A percentile compares a stretch with the other conserved stretches of the same genome.
These are phyloP conservation scores for Boletus fagicola DNA, from an alignment of 768 basidiomycete genomes.

Conservation along the genomic window DNA sequence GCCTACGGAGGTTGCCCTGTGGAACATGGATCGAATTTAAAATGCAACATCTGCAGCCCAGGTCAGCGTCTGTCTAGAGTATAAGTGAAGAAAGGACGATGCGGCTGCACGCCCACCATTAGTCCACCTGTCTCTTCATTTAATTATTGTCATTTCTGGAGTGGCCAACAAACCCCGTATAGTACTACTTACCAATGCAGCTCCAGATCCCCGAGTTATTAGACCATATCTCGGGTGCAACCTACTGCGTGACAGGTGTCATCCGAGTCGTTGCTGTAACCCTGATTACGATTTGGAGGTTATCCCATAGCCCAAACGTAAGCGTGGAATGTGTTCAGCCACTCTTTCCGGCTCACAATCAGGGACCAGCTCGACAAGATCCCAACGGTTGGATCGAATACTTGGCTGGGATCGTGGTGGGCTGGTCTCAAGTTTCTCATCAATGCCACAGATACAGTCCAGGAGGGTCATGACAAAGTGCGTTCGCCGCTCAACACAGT, in stretches of 20 bases:
- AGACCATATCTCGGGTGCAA: background rate
- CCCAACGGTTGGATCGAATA: constrained; percentile 30
- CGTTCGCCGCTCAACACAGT: background rate
- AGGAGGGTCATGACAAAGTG: constrained; percentile 36
- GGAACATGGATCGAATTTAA: background rate
- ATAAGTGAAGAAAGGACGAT: background rate
- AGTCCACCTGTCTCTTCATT: background rate
- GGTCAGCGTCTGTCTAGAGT: background rate
- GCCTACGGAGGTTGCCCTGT: background rate
- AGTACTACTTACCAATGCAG: background rate
- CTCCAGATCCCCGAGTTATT: background rate
- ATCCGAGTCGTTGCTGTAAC: background rate
- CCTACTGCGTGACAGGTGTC: background rate
- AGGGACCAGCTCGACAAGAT: constrained; percentile 27
- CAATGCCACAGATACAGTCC: constrained; percentile 23
- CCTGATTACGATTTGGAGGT: background rate
- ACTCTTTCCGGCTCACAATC: background rate
- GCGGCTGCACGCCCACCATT: too few species aligned
- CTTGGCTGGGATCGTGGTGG: constrained; percentile 30
- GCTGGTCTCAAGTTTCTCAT: constrained; percentile 18
- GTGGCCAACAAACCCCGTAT: background rate
- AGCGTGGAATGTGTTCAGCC: background rate
- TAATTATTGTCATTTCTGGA: too few species aligned
- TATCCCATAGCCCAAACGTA: constrained; percentile 5
- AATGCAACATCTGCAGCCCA: background rate